phyloP scores from a whole-genome alignment of 345 rosid genomes.

The Salix koriyanagi region DNA sequence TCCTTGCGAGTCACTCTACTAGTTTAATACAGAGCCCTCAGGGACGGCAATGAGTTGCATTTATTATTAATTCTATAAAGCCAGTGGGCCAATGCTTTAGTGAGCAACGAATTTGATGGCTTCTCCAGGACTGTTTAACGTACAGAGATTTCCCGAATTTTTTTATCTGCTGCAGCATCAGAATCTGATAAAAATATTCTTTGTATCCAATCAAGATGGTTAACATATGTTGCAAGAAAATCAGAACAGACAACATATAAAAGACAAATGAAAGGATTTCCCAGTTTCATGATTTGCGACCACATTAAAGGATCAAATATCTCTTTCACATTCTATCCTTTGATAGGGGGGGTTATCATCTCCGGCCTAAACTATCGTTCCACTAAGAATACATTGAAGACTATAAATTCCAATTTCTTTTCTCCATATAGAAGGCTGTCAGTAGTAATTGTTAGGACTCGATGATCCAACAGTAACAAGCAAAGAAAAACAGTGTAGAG shows the following conservation, averaged over 20 bases:
- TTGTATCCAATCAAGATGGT: neutral
- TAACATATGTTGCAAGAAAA: neutral
- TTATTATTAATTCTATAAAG: slow-evolving; percentile 11
- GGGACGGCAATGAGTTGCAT: slow-evolving; percentile 31
- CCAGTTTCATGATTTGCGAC: neutral
- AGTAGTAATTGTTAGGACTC: too few species aligned
- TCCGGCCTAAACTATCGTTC: neutral
- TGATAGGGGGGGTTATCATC: neutral
- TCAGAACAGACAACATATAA: neutral
- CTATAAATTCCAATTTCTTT: neutral
- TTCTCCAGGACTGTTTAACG: neutral
- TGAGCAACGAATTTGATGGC: slow-evolving; percentile 12
- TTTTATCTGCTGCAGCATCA: neutral
- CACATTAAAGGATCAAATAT: slow-evolving; percentile 3
- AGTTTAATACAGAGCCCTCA: slow-evolving; percentile 13
- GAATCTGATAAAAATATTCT: neutral
- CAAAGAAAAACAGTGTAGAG: neutral
- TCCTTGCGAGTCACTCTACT: slow-evolving; percentile 19
- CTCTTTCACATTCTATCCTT: neutral
- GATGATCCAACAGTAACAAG: neutral
- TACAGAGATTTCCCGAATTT: neutral
- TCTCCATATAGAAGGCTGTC: neutral
- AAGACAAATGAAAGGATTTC: neutral
- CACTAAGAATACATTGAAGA: neutral
- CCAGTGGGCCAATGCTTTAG: slow-evolving; percentile 10